These are phyloP conservation scores for Huntiella bhutanensis DNA, from an alignment of 2,329 filamentous ascomycete species.

Conservation along the genomic window DNA sequence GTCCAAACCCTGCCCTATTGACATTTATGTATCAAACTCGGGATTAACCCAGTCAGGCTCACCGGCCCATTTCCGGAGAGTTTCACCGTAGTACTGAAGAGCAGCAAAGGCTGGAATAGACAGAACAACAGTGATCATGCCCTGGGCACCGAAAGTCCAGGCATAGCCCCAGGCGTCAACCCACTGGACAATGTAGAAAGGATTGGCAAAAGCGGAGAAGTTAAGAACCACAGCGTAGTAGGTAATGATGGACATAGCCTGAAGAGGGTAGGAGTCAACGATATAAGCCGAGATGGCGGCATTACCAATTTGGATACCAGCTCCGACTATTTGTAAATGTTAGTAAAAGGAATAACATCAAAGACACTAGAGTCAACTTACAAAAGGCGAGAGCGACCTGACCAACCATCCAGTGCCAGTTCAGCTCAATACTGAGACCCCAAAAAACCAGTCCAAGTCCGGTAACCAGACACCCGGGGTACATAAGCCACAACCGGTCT, in stretches of 20 bases:
- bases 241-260: constrained; percentile 33
- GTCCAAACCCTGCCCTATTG: not conserved
- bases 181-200: constrained; percentile 33
- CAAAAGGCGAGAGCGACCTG: constrained; percentile 36
- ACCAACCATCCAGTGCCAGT: constrained; percentile 37
- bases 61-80: constrained; percentile 19
- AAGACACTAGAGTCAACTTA: constrained; percentile 16
- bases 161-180: constrained; percentile 26
- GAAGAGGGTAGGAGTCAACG: constrained; percentile 34
- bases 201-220: constrained; percentile 25
- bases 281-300: constrained; percentile 32
- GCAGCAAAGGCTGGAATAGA: constrained; percentile 20
- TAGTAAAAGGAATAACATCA: not conserved
- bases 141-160: constrained; percentile 31
- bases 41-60: constrained; percentile 28
- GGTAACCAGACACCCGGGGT: constrained; percentile 30
- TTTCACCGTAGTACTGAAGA: constrained; percentile 23
- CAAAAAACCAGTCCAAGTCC: constrained; percentile 32
- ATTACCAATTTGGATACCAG: constrained; percentile 38
- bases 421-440: constrained; percentile 33
- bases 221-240: constrained; percentile 37
- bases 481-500: constrained; percentile 36
- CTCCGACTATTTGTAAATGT: constrained; percentile 22
- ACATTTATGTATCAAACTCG: constrained; percentile 17
- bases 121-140: constrained; percentile 24